Conservation (phyloP, 2,329 filamentous ascomycete genomes). For the Neofusicoccum sp. region DNA sequence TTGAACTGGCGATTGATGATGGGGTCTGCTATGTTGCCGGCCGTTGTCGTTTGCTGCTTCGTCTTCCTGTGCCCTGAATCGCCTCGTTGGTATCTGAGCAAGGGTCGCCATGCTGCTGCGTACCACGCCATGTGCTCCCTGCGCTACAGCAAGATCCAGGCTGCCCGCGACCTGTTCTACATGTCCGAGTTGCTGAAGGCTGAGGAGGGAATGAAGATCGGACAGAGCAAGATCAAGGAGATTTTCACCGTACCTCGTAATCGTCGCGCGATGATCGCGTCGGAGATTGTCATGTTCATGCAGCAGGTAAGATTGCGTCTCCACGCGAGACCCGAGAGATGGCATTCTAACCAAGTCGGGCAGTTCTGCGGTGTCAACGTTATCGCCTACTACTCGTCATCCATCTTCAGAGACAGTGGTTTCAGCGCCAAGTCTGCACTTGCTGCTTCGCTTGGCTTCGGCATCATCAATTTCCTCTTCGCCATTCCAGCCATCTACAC, state of each 20-base stretch:
- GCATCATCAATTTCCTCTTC: slow-evolving; percentile 49
- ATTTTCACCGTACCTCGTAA: slow-evolving; percentile 33
- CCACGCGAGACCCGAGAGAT: not conserved
- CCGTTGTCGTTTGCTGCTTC: slow-evolving; percentile 31
- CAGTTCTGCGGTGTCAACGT: slow-evolving; percentile 35
- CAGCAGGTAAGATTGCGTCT: slow-evolving; percentile 29
- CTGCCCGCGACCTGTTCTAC: slow-evolving; percentile 59
- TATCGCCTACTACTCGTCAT: slow-evolving; percentile 34
- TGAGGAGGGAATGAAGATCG: slow-evolving; percentile 38
- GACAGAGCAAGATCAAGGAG: slow-evolving; percentile 34
- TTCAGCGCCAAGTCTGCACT: slow-evolving; percentile 35
- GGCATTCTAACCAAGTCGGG: not conserved
- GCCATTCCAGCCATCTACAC: slow-evolving; percentile 50
- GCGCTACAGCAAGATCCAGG: slow-evolving; percentile 55
- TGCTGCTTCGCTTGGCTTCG: slow-evolving; percentile 47
- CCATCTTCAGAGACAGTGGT: slow-evolving; percentile 37
- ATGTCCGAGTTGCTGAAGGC: slow-evolving; percentile 35
- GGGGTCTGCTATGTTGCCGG: slow-evolving; percentile 32
- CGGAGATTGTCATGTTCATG: slow-evolving; percentile 39
- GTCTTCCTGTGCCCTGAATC: slow-evolving; percentile 32
- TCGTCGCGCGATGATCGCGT: slow-evolving; percentile 31
- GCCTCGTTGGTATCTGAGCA: slow-evolving; percentile 31
- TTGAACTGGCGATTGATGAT: slow-evolving; percentile 35
- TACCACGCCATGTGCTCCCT: slow-evolving; percentile 54
- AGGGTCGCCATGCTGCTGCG: slow-evolving; percentile 29